Base-by-base conservation (phyloP, 2,329 filamentous ascomycete species). In the Phialophora verrucosa region DNA sequence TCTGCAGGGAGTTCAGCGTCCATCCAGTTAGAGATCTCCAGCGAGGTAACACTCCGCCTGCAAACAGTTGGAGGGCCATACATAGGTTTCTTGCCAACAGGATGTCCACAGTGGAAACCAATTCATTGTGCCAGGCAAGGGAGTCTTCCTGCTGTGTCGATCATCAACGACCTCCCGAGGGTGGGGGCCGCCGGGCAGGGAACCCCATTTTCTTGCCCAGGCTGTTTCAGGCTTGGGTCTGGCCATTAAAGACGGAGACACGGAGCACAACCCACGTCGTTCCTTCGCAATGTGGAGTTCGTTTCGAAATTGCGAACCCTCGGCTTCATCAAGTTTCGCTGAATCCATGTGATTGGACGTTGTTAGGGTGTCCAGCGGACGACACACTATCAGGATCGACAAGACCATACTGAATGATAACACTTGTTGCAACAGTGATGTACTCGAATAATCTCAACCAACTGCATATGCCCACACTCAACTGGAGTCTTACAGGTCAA, bases 281-380 rank as follows among this genome's bases (percentile, higher is more conserved):
- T 32, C 55, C 55, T 27, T 44, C n/a, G n/a, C 55, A 44, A 58
- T 20, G 55, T 58, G 55, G 55, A 58, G 55, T 11, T 58, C 32
- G 55, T 44, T 58, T 58, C 55, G 55, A 58, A 58, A 58, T 58
- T 58, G 55, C 55, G 20, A 29, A 17, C 35, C 25, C 29, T 29
- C 53, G 11, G 11, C 20, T 53, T 29, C 38, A 17, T 44, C 38
- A 11, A 44, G 17, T n/a, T n/a, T 44, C 38, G 38, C 38, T n/a
- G 38, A n/a, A 44, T n/a, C 38, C 38, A 44, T n/a, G 8, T 44
- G 38, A 44, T 44, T 44, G 38, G 35, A 7, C n/a, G 38, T 44
- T n/a, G 4, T 44, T 12, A 44, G 5, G 17, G 14, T 42, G 38
- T 44, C 38, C 6, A n/a, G 38, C 5, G 17, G 23, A 29, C 14